These are phyloP conservation scores for Nadsonia commutata DNA, from an alignment of 1,139 yeast species.

Conservation along the genomic window DNA sequence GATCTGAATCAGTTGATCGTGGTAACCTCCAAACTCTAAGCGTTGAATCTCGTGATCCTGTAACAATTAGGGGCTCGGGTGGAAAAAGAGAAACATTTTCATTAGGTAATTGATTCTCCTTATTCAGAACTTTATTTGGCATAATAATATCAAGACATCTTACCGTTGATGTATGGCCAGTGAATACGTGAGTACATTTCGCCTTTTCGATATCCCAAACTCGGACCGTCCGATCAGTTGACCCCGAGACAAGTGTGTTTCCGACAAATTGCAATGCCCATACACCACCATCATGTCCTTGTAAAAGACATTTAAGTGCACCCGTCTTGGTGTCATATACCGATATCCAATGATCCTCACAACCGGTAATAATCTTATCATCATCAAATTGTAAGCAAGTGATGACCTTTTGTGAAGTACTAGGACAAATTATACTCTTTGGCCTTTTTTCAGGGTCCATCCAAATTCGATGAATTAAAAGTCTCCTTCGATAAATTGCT, in stretches of 20 bases:
- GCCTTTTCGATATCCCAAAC: constrained; percentile 76
- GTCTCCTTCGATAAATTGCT: constrained; percentile 50
- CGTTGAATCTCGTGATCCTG: constrained; percentile 87
- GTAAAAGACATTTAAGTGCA: constrained; percentile 31
- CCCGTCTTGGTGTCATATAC: constrained; percentile 74
- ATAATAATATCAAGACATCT: constrained; percentile 76
- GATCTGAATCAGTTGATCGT: constrained; percentile 12
- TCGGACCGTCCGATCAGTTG: constrained; percentile 82
- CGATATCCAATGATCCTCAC: constrained; percentile 73
- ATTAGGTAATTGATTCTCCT: constrained; percentile 15
- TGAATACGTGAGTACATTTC: constrained; percentile 68
- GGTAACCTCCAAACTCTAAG: constrained; percentile 84
- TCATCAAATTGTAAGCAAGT: constrained; percentile 92
- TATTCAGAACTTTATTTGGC: constrained; percentile 27
- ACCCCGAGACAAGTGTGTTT: constrained; percentile 68
- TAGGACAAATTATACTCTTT: constrained; percentile 50
- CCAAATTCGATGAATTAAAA: constrained; percentile 64
- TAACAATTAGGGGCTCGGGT: constrained; percentile 45
- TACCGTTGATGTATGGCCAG: constrained; percentile 87
- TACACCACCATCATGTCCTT: constrained; percentile 95
- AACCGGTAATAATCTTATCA: constrained; percentile 82
- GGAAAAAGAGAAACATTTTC: constrained; percentile 57
- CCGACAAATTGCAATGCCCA: constrained; percentile 92
- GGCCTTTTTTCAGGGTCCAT: constrained; percentile 63
- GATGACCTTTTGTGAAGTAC: constrained; percentile 71